These are phyloP conservation scores for Silene vulgaris DNA, from an alignment of 179 eudicot species.

Conservation along the genomic window DNA sequence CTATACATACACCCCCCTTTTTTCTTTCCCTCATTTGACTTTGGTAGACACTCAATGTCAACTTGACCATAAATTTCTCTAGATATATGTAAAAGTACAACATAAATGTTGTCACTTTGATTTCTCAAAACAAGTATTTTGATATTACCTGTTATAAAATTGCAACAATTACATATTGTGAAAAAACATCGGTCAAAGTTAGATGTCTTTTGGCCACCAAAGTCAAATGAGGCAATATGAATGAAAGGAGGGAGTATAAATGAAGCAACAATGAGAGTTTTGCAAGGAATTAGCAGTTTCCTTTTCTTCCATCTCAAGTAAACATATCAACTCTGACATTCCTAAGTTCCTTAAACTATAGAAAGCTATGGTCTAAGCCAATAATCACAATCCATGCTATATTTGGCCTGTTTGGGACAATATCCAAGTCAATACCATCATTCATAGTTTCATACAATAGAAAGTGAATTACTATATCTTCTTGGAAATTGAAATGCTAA, in stretches of 20 bases:
- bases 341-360: background rate
- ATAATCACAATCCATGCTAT: background rate
- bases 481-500: background rate
- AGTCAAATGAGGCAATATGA: background rate
- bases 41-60: background rate
- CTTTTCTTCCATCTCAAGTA: background rate
- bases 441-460: constrained; percentile 2
- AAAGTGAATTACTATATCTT: background rate
- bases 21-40: background rate
- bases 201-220: background rate
- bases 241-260: background rate
- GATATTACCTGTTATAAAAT: background rate
- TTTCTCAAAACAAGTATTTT: background rate
- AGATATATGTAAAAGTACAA: constrained; percentile 1
- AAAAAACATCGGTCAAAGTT: background rate
- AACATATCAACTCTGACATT: background rate
- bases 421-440: background rate
- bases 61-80: background rate
- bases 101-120: background rate
- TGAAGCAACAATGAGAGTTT: background rate
- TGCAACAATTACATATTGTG: background rate
- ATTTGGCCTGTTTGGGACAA: background rate
- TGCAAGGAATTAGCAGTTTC: background rate
- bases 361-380: background rate
- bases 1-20: background rate